Evolutionary conservation across 2,329 filamentous ascomycete species (phyloP).

Genomic region (Paecilomyces fulvus): DNA sequence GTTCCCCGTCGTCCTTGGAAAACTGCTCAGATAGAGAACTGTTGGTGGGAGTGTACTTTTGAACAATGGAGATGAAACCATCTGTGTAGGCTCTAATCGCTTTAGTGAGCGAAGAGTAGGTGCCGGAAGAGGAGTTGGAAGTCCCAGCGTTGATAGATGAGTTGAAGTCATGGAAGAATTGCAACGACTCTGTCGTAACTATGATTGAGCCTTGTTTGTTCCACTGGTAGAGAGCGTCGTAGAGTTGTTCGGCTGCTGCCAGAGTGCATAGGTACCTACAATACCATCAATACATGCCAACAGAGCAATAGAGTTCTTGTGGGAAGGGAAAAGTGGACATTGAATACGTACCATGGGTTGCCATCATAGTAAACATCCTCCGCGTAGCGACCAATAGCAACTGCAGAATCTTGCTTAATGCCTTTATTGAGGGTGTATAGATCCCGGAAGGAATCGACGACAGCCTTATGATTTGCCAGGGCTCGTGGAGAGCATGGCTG

Average conservation of each 20-base stretch:
- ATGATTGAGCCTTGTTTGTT: conserved; percentile 53
- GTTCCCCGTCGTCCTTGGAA: conserved; percentile 23
- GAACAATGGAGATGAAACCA: conserved; percentile 42
- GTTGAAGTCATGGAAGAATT: conserved; percentile 63
- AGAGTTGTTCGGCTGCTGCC: conserved; percentile 71
- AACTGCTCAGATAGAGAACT: conserved; percentile 34
- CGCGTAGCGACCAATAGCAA: conserved; percentile 53
- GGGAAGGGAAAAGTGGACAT: neutral
- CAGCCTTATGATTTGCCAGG: conserved; percentile 66
- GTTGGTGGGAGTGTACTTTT: conserved; percentile 4
- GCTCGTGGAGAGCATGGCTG: conserved; percentile 64
- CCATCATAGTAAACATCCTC: conserved; percentile 69
- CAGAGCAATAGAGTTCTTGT: too few relatives aligned
- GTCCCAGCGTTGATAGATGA: conserved; percentile 53
- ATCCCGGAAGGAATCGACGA: conserved; percentile 65
- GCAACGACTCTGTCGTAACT: conserved; percentile 55
- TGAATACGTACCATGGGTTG: conserved; percentile 56
- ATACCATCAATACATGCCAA: neutral
- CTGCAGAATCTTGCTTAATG: conserved; percentile 17
- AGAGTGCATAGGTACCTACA: conserved; percentile 56
- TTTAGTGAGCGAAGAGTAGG: conserved; percentile 48
- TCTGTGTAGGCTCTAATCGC: conserved; percentile 58
- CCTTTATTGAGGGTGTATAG: conserved; percentile 51
- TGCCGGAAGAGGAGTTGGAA: conserved; percentile 49
- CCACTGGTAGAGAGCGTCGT: conserved; percentile 68